Conservation (phyloP, 352 stramenopile genomes). For the Halophytophthora polymorphica region DNA sequence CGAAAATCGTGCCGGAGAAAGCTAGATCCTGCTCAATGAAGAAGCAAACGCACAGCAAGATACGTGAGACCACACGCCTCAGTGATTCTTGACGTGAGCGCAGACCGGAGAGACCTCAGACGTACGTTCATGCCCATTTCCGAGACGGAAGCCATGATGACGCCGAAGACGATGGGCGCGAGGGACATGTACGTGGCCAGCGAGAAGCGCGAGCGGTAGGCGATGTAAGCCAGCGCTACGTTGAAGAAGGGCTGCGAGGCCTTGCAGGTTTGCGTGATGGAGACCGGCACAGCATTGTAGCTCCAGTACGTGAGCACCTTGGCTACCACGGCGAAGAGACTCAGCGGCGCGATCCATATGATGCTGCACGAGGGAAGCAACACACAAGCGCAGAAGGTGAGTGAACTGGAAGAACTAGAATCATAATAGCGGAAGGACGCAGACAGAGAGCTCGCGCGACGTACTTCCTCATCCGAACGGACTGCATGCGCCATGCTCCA, state of each 20-base stretch:
- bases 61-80: background rate
- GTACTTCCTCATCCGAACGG: constrained; percentile 40
- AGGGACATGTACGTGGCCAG: constrained; percentile 74
- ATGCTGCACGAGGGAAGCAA: constrained; percentile 28
- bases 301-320: constrained; percentile 89
- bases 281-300: constrained; percentile 81
- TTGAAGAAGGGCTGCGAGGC: constrained; percentile 87
- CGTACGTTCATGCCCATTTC: constrained; percentile 85
- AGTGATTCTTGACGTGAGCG: background rate
- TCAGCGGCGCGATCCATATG: constrained; percentile 76
- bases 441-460: constrained; percentile 1
- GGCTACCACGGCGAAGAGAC: constrained; percentile 72
- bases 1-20: constrained; percentile 63
- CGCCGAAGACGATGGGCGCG: constrained; percentile 77
- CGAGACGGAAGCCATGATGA: constrained; percentile 80
- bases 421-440: background rate
- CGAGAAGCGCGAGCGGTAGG: constrained; percentile 76
- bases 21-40: constrained; percentile 50
- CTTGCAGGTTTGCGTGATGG: constrained; percentile 86
- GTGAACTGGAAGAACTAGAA: background rate
- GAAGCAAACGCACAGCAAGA: background rate
- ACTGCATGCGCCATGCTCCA: constrained; percentile 62
- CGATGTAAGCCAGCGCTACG: constrained; percentile 70
- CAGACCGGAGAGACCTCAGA: background rate
- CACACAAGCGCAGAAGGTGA: background rate